These are phyloP conservation scores for Ophiocytium majus DNA, from an alignment of 352 stramenopile genomes.

Conservation along the genomic window DNA sequence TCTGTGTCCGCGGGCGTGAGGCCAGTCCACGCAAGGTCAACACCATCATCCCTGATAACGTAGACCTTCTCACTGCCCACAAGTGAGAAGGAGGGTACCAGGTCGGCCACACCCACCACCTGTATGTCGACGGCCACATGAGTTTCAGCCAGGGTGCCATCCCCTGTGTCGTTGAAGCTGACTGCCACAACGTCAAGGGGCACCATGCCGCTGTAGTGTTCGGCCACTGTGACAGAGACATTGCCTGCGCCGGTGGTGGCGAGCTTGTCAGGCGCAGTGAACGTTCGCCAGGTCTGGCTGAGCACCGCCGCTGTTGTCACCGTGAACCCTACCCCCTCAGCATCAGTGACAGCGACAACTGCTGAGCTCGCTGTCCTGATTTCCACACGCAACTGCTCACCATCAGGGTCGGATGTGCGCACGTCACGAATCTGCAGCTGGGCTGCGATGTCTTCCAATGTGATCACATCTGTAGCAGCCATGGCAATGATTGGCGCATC, in stretches of 20 bases:
- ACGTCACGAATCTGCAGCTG: neutral
- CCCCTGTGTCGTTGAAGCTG: neutral
- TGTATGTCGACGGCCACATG: neutral
- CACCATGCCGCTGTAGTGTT: neutral
- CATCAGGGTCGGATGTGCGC: neutral
- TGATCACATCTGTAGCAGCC: neutral
- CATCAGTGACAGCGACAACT: too few species aligned
- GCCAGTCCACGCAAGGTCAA: neutral
- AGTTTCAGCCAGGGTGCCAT: neutral
- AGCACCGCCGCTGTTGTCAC: neutral
- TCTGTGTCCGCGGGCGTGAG: neutral
- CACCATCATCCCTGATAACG: neutral
- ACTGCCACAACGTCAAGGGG: neutral
- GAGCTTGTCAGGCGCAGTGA: neutral
- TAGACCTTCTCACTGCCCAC: neutral
- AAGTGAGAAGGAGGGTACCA: neutral
- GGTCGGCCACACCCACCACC: conserved; percentile 3
- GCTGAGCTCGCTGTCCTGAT: neutral
- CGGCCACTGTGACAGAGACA: neutral
- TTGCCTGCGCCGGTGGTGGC: neutral
- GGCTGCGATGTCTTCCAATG: neutral
- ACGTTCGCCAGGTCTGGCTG: neutral
- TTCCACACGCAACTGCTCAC: neutral
- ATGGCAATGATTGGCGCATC: neutral
- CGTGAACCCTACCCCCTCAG: too few species aligned